Percentiles rank a stretch among this genome's conserved stretches.
Conservation (phyloP, 768 basidiomycete species). For the Hebeloma cylindrosporum region DNA sequence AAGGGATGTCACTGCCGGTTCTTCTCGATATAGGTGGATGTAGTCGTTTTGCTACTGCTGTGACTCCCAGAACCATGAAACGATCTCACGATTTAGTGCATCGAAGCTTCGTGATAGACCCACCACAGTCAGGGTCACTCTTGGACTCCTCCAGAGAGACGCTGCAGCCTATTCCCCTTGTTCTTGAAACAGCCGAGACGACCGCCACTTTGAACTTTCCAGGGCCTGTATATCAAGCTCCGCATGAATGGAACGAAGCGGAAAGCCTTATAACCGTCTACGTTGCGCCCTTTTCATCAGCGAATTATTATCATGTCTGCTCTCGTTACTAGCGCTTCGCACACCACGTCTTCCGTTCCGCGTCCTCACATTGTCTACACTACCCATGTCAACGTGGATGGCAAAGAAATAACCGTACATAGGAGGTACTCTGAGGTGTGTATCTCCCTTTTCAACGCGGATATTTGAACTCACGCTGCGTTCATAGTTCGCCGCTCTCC, state of each 20-base stretch:
- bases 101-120: no score
- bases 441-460: not conserved
- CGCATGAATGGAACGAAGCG: slow-evolving; percentile 16
- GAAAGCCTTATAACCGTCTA: slow-evolving; percentile 9
- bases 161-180: no score
- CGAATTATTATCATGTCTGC: slow-evolving; percentile 15
- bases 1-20: no score
- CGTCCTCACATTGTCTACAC: slow-evolving; percentile 48
- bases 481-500: slow-evolving; percentile 37
- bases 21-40: no score
- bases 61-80: no score
- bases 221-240: slow-evolving; percentile 4
- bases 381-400: slow-evolving; percentile 36
- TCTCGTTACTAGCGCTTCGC: slow-evolving; percentile 23
- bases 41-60: no score
- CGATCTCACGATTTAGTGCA: no score
- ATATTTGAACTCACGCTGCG: not conserved
- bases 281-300: not conserved
- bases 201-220: no score
- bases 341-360: slow-evolving; percentile 48
- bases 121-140: no score
- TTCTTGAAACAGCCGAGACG: no score
- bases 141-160: no score
- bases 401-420: slow-evolving; percentile 30
- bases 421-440: slow-evolving; percentile 49